Evolutionary conservation across 495 filamentous ascomycete species (phyloP).

Genomic region (Neurospora sp.): DNA sequence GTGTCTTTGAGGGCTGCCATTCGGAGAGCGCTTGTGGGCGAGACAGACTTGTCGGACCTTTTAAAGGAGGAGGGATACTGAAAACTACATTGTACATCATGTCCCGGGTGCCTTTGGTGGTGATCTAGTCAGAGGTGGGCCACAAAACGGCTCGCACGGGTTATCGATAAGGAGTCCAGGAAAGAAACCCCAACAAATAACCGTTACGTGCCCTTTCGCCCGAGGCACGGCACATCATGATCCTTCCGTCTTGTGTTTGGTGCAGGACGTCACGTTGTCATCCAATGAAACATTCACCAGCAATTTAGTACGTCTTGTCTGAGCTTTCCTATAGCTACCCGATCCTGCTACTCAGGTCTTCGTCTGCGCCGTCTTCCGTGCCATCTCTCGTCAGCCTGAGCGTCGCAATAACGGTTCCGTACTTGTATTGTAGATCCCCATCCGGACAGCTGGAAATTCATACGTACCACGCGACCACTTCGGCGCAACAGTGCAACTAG

Average conservation of each 20-base stretch:
- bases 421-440: background rate
- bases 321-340: background rate
- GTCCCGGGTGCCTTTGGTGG: conserved; percentile 18
- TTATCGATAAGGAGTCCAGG: conserved; percentile 14
- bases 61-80: conserved; percentile 21
- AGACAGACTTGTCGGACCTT: conserved; percentile 11
- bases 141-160: conserved; percentile 1
- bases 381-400: background rate
- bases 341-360: background rate
- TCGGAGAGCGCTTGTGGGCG: conserved; percentile 5
- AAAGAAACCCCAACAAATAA: background rate
- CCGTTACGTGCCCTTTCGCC: conserved; percentile 8
- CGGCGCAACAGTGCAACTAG: background rate
- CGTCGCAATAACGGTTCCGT: background rate
- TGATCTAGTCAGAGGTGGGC: conserved; percentile 4
- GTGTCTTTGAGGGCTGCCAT: conserved; percentile 15
- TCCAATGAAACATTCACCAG: background rate
- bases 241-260: background rate
- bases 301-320: background rate
- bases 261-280: background rate
- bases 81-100: conserved; percentile 32
- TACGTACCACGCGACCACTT: background rate
- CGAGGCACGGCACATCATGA: conserved; percentile 4
- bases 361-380: background rate
- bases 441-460: background rate